Evolutionary conservation across 1,284 basidiomycete genomes (phyloP).

Genomic region (Bjerkandera adusta): DNA sequence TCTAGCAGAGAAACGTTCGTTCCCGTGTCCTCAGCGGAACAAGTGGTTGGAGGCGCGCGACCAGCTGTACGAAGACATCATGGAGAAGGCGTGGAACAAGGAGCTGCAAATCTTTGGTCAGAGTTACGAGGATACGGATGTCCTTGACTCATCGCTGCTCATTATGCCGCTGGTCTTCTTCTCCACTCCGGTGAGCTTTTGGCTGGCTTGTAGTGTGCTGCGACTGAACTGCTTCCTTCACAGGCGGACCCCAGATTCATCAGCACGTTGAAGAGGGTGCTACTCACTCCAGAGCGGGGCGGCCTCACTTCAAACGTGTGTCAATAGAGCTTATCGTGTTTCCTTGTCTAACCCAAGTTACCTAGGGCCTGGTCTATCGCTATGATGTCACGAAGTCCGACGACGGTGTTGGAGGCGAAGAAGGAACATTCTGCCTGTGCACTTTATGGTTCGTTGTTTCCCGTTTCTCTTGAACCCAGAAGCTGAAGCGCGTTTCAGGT

Average conservation of each 20-base stretch:
- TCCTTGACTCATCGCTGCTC: constrained; percentile 72
- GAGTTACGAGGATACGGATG: constrained; percentile 71
- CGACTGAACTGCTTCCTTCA: constrained; percentile 4
- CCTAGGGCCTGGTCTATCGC: constrained; percentile 69
- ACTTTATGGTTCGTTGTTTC: constrained; percentile 70
- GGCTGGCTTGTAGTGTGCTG: neutral
- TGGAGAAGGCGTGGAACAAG: constrained; percentile 78
- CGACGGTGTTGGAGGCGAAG: constrained; percentile 92
- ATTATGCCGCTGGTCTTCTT: constrained; percentile 91
- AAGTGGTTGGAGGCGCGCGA: constrained; percentile 80
- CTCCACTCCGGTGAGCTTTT: constrained; percentile 60
- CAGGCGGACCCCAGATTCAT: constrained; percentile 87
- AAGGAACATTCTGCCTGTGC: constrained; percentile 82
- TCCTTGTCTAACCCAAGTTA: neutral
- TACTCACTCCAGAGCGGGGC: constrained; percentile 83
- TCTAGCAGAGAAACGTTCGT: constrained; percentile 84
- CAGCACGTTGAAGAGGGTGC: constrained; percentile 75
- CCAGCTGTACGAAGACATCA: constrained; percentile 80
- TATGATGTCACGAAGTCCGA: constrained; percentile 81
- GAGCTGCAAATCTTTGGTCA: constrained; percentile 70
- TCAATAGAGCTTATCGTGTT: neutral
- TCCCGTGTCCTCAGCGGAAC: constrained; percentile 68
- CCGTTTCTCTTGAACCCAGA: too few species aligned
- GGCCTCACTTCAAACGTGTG: constrained; percentile 84
- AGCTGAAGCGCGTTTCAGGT: constrained; percentile 55